Conservation (phyloP, 169 alveolate genomes). For the Cryptosporidium ryanae region DNA sequence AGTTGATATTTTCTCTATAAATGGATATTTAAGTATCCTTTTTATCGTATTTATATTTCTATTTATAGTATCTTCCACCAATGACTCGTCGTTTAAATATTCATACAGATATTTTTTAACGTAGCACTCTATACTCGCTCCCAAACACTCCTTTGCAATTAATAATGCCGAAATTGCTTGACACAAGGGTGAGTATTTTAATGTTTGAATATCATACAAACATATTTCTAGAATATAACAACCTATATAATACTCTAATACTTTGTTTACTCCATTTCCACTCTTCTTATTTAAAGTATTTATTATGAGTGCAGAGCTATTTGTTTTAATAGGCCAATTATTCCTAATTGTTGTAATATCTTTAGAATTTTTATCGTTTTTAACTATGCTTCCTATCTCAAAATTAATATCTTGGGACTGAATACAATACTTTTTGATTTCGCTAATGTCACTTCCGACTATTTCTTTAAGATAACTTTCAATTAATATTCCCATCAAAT, state of each 20-base stretch:
- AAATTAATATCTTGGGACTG: not conserved
- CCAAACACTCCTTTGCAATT: slow-evolving; percentile 65
- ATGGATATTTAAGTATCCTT: slow-evolving; percentile 46
- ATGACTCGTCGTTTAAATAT: slow-evolving; percentile 7
- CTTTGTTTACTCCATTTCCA: slow-evolving; percentile 30
- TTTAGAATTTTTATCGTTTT: not conserved
- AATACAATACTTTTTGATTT: not conserved
- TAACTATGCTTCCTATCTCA: not conserved
- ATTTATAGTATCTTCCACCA: slow-evolving; percentile 21
- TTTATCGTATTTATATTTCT: slow-evolving; percentile 44
- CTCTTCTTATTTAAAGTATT: slow-evolving; percentile 48
- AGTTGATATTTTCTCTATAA: slow-evolving; percentile 15
- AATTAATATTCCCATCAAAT: slow-evolving; percentile 34
- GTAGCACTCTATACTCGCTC: slow-evolving; percentile 13
- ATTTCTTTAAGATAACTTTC: slow-evolving; percentile 48
- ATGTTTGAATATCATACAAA: slow-evolving; percentile 52
- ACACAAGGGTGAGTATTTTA: slow-evolving; percentile 61
- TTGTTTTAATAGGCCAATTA: not conserved
- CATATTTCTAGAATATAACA: slow-evolving; percentile 55
- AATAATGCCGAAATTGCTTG: slow-evolving; percentile 57
- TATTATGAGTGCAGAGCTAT: slow-evolving; percentile 51
- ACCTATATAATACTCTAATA: slow-evolving; percentile 57
- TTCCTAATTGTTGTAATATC: not conserved
- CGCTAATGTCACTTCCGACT: not conserved
- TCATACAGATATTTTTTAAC: slow-evolving; percentile 2